These are phyloP conservation scores for Neonectria hederae DNA, from an alignment of 2,329 filamentous ascomycete genomes.

Conservation along the genomic window DNA sequence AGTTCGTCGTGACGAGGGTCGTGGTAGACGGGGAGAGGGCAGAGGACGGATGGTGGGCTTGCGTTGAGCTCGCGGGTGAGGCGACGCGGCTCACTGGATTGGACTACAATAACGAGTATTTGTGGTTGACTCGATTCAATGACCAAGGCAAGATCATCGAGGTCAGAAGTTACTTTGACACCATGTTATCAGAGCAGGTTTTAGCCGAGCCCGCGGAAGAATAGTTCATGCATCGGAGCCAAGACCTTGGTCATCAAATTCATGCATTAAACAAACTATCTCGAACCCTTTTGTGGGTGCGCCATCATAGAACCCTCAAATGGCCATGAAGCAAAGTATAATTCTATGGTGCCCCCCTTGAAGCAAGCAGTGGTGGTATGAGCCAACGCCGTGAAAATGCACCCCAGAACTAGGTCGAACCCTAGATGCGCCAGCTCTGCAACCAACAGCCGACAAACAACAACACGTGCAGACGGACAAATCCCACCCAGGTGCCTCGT, in stretches of 20 bases:
- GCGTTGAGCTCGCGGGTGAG: constrained; percentile 34
- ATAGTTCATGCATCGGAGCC: not conserved
- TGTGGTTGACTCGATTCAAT: constrained; percentile 38
- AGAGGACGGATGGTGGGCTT: constrained; percentile 37
- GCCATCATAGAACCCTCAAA: constrained; percentile 38
- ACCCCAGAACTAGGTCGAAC: constrained; percentile 37
- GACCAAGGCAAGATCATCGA: constrained; percentile 37
- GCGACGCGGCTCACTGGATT: constrained; percentile 31
- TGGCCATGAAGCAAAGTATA: constrained; percentile 27
- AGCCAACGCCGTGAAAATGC: constrained; percentile 45
- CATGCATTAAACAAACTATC: constrained; percentile 44
- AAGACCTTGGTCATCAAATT: constrained; percentile 34
- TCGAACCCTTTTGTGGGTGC: constrained; percentile 35
- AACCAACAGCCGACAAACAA: constrained; percentile 33
- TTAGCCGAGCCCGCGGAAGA: constrained; percentile 18
- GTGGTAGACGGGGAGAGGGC: constrained; percentile 34
- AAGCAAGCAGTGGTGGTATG: constrained; percentile 41
- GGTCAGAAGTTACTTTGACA: constrained; percentile 39
- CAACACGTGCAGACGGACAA: constrained; percentile 33
- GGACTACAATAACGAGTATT: constrained; percentile 39
- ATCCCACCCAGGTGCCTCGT: constrained; percentile 11
- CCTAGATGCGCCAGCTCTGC: constrained; percentile 38
- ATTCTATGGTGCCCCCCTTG: constrained; percentile 34
- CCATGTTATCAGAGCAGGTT: constrained; percentile 33
- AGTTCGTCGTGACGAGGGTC: constrained; percentile 32